Conservation (phyloP, 441 rosid genomes). For the Eruca vesicaria region DNA sequence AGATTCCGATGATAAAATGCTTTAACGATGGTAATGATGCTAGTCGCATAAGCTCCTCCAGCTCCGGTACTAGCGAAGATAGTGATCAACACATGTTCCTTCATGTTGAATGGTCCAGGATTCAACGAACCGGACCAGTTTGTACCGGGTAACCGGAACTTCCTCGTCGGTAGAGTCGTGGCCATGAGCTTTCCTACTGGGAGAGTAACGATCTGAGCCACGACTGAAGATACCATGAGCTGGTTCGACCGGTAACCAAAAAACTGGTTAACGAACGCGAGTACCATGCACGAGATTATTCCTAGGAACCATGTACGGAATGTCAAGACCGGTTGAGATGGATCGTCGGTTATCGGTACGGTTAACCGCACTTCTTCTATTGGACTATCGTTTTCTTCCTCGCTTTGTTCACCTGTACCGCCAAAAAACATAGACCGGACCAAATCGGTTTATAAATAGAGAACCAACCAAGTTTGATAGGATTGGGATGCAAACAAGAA, state of each 20-base stretch:
- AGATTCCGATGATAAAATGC: constrained; percentile 52
- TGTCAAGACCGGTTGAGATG: constrained; percentile 49
- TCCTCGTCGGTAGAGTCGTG: constrained; percentile 37
- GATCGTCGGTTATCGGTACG: constrained; percentile 72
- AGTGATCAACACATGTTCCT: constrained; percentile 69
- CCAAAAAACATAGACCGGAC: neutral
- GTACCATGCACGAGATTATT: constrained; percentile 42
- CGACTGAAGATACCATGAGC: constrained; percentile 42
- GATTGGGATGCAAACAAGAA: neutral
- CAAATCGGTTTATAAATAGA: neutral
- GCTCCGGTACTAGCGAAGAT: constrained; percentile 63
- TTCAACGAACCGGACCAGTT: constrained; percentile 57
- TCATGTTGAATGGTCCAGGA: constrained; percentile 71
- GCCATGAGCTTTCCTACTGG: constrained; percentile 78
- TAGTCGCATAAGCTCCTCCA: constrained; percentile 49
- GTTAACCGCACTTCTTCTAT: constrained; percentile 81
- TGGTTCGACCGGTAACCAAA: constrained; percentile 54
- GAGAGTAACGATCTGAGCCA: constrained; percentile 64
- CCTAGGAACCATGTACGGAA: constrained; percentile 75
- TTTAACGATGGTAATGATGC: constrained; percentile 50
- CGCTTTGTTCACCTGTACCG: neutral
- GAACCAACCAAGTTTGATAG: neutral
- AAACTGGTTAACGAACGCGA: constrained; percentile 62
- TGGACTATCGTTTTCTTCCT: constrained; percentile 62
- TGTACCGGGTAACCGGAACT: constrained; percentile 38